These are phyloP conservation scores for Senna tora DNA, from an alignment of 306 rosid genomes.

Conservation along the genomic window DNA sequence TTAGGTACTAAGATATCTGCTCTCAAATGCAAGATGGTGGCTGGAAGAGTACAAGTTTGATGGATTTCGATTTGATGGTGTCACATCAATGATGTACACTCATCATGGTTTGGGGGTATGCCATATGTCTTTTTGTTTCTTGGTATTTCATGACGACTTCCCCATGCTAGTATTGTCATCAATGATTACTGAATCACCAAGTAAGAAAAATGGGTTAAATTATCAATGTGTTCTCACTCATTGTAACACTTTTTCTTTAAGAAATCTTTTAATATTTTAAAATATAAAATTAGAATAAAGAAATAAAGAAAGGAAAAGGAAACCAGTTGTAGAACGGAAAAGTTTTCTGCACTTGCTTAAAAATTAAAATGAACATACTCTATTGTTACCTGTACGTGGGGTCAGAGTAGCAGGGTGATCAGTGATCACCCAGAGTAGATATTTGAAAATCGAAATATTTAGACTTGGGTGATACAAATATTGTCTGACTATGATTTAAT, in stretches of 20 bases:
- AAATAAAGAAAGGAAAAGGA: no score
- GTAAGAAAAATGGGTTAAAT: not conserved
- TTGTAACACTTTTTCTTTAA: not conserved
- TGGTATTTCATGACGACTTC: slow-evolving; percentile 28
- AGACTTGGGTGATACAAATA: not conserved
- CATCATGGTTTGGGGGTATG: slow-evolving; percentile 92
- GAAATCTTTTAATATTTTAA: no score
- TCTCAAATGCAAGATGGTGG: slow-evolving; percentile 91
- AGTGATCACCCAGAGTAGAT: not conserved
- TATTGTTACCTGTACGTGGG: not conserved
- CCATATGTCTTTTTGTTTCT: slow-evolving; percentile 21
- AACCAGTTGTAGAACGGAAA: no score
- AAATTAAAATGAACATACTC: not conserved
- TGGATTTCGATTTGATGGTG: slow-evolving; percentile 83
- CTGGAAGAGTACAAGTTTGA: slow-evolving; percentile 79
- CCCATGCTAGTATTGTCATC: no score
- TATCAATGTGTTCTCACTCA: not conserved
- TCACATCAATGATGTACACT: slow-evolving; percentile 86
- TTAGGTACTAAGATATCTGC: slow-evolving; percentile 84
- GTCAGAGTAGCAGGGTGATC: not conserved
- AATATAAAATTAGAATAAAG: no score
- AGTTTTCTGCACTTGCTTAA: not conserved
- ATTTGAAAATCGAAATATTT: not conserved
- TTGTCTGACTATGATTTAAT: not conserved
- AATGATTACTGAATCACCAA: slow-evolving; percentile 12